Evolutionary conservation across 164 flowering plant genomes (phyloP), one percentile per base, ranked within the genome.

Genomic region (Magnolia sinica): DNA sequence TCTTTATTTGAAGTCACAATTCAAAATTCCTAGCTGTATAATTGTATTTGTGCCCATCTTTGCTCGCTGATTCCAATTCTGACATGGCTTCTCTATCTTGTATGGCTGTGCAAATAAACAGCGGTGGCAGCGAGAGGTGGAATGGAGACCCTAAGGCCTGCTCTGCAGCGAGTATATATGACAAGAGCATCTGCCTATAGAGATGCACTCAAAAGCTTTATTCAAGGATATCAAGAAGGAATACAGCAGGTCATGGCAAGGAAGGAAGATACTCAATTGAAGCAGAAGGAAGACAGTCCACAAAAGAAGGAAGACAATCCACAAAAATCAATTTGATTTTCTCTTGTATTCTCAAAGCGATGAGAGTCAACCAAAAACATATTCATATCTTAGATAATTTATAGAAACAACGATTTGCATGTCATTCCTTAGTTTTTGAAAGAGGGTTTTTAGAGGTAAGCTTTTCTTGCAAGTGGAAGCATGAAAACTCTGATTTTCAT

Each of bases 81-180:
- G 63, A 69, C 27, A 37, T 22, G 73, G 50, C 37, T 59, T 75
- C 23, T 10, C 8, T 73, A 20, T 78, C 4, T 78, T 71, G 3
- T 64, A 10, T 20, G 18, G 52, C 2, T 66, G 58, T 27, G 16
- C 37, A 66, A 79, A 63, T 74, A 50, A 72, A 78, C 80, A 95
- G 98, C 97, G 61, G 90, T 91, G 71, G 98, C 98, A 81, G 97
- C 98, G n/a, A 88, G 89, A 87, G 98, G 98, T 20, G 98, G 98
- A 61, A 90, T 93, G 98, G 97, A 95, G 86, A 90, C 93, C 20
- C 79, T 93, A 71, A 87, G 89, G 81, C 97, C 98, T 73, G 97
- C 91, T 74, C 80, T 93, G 82, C 97, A 95, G 82, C 87, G 91
- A 70, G 84, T 95, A 74, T 93, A 95, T 87, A 90, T 95, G 98